Evolutionary conservation across 306 rosid genomes (phyloP).

Genomic region (Hippophae gyantsensis): DNA sequence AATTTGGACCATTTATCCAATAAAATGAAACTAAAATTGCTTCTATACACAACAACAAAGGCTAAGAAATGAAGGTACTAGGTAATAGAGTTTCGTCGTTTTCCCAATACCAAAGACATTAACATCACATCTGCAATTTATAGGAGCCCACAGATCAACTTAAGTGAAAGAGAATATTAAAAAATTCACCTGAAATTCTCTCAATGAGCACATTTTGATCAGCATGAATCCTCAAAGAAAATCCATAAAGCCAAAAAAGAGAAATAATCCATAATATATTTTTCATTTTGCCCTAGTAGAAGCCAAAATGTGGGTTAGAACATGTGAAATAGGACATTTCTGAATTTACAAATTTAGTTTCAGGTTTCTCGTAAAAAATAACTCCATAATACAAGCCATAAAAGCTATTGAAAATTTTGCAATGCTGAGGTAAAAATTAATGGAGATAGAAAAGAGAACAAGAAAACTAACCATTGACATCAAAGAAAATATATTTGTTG

Average conservation of each 20-base stretch:
- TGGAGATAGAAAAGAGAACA: background rate
- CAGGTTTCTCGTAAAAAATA: too few relatives aligned
- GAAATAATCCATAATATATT: slow-evolving; percentile 20
- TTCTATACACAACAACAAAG: too few relatives aligned
- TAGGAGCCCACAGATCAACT: background rate
- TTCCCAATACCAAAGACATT: too few relatives aligned
- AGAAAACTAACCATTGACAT: slow-evolving; percentile 64
- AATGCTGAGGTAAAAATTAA: background rate
- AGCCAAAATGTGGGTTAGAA: background rate
- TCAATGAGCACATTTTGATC: slow-evolving; percentile 30
- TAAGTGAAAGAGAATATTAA: background rate
- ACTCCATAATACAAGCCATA: too few relatives aligned
- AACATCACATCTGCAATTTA: too few relatives aligned
- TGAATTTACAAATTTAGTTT: too few relatives aligned
- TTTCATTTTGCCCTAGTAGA: slow-evolving; percentile 15
- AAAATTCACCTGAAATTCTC: slow-evolving; percentile 36
- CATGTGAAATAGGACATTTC: too few relatives aligned
- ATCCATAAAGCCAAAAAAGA: slow-evolving; percentile 14
- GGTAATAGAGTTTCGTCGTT: too few relatives aligned
- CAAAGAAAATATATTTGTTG: slow-evolving; percentile 94
- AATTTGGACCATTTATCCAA: too few relatives aligned
- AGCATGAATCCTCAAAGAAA: slow-evolving; percentile 24
- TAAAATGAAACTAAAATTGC: too few relatives aligned
- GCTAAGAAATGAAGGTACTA: too few relatives aligned
- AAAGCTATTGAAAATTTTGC: background rate